These are phyloP conservation scores for Pseudogymnoascus sp. DNA, from an alignment of 2,329 filamentous ascomycete genomes.

Conservation along the genomic window DNA sequence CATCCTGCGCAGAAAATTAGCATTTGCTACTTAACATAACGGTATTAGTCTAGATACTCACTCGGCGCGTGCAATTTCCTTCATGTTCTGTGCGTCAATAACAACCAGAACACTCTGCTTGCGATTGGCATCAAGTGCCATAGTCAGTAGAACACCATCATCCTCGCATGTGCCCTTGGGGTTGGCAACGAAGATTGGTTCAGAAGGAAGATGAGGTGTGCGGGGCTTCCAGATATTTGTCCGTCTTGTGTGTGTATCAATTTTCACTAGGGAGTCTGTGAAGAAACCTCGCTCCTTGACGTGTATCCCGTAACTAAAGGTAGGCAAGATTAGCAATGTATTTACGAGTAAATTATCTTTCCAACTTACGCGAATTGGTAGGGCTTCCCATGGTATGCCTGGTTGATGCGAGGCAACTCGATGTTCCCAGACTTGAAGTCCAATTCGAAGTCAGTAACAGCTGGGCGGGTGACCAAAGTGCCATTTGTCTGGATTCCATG, in stretches of 20 bases:
- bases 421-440: conserved; percentile 37
- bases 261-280: conserved; percentile 57
- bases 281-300: conserved; percentile 45
- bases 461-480: background rate
- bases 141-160: conserved; percentile 52
- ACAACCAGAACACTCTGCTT: conserved; percentile 56
- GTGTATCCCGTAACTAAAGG: conserved; percentile 37
- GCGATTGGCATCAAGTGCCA: conserved; percentile 53
- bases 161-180: conserved; percentile 46
- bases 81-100: conserved; percentile 52
- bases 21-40: background rate
- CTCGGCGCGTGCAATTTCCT: conserved; percentile 55
- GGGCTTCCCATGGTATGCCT: conserved; percentile 38
- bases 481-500: background rate
- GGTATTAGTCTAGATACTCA: conserved; percentile 36
- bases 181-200: conserved; percentile 56
- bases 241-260: conserved; percentile 46
- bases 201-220: conserved; percentile 55
- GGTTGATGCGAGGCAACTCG: conserved; percentile 60
- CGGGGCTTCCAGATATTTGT: conserved; percentile 48
- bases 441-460: background rate
- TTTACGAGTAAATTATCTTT: background rate
- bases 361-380: conserved; percentile 42
- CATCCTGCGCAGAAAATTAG: background rate
- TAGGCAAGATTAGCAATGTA: conserved; percentile 20